These are phyloP conservation scores for Aspergillus baeticus DNA, from an alignment of 495 filamentous ascomycete genomes.

Conservation along the genomic window DNA sequence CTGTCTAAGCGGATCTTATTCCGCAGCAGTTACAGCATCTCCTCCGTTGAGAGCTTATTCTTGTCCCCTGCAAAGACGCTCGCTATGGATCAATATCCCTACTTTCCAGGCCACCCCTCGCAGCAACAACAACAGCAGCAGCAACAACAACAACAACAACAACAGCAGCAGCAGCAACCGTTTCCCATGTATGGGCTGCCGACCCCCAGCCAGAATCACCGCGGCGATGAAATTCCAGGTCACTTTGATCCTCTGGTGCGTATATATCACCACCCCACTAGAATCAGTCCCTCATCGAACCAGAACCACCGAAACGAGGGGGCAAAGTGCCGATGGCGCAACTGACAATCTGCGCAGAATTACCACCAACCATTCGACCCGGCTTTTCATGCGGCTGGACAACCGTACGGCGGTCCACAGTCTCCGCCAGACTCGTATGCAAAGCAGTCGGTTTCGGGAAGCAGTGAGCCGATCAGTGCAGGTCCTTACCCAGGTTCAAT, in stretches of 20 bases:
- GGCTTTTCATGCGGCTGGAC: constrained; percentile 24
- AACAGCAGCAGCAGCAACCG: constrained; percentile 26
- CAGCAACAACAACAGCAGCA: constrained; percentile 23
- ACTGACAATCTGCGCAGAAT: constrained; percentile 15
- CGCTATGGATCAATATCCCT: constrained; percentile 42
- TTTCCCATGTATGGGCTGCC: constrained; percentile 40
- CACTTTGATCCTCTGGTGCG: constrained; percentile 30
- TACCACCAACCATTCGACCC: constrained; percentile 39
- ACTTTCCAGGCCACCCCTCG: constrained; percentile 30
- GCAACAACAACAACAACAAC: no score
- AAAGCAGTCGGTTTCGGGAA: constrained; percentile 36
- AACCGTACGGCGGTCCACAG: constrained; percentile 33
- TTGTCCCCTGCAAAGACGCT: no score
- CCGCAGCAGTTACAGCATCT: not conserved
- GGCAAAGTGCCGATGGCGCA: no score
- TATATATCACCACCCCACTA: not conserved
- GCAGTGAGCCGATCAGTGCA: constrained; percentile 27
- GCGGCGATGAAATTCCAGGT: constrained; percentile 29
- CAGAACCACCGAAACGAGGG: not conserved
- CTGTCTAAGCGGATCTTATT: not conserved
- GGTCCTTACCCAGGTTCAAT: constrained; percentile 24
- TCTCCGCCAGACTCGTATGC: constrained; percentile 47
- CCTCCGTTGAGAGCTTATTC: not conserved
- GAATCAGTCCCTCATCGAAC: not conserved
- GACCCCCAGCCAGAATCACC: constrained; percentile 34